Evolutionary conservation across 805 yeast species (phyloP).

Genomic region (Cyberlindnera veronae): DNA sequence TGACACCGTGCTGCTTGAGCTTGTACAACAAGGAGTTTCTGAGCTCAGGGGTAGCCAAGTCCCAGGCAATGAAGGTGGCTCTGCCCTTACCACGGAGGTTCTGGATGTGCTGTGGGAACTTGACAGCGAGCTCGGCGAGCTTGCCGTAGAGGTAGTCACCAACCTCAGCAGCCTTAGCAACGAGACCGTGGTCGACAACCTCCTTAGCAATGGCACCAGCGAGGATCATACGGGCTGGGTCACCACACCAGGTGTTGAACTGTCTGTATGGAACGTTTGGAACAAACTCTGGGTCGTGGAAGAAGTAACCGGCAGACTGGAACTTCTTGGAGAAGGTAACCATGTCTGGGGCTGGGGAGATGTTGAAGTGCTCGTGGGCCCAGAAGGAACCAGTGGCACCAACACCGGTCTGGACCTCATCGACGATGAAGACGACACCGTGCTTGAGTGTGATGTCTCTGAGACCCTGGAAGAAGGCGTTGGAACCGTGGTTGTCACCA

Average conservation of each 20-base stretch:
- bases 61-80: constrained; percentile 85
- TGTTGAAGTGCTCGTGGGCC: constrained; percentile 85
- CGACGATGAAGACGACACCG: constrained; percentile 70
- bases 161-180: constrained; percentile 51
- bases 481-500: constrained; percentile 85
- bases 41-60: constrained; percentile 46
- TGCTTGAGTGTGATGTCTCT: constrained; percentile 71
- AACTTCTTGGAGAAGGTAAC: constrained; percentile 86
- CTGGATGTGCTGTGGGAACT: constrained; percentile 50
- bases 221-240: constrained; percentile 74
- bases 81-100: constrained; percentile 71
- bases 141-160: constrained; percentile 64
- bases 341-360: constrained; percentile 73
- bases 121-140: constrained; percentile 47
- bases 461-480: constrained; percentile 75
- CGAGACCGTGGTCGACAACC: constrained; percentile 56
- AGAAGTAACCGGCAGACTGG: constrained; percentile 87
- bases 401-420: constrained; percentile 88
- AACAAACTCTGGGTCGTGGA: constrained; percentile 66
- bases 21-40: constrained; percentile 61
- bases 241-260: constrained; percentile 94
- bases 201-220: constrained; percentile 72
- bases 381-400: constrained; percentile 85
- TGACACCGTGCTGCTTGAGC: constrained; percentile 64
- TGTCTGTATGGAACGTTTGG: constrained; percentile 83